Conservation (phyloP, 73 alveolate genomes). For the Tetrahymena thermophila region DNA sequence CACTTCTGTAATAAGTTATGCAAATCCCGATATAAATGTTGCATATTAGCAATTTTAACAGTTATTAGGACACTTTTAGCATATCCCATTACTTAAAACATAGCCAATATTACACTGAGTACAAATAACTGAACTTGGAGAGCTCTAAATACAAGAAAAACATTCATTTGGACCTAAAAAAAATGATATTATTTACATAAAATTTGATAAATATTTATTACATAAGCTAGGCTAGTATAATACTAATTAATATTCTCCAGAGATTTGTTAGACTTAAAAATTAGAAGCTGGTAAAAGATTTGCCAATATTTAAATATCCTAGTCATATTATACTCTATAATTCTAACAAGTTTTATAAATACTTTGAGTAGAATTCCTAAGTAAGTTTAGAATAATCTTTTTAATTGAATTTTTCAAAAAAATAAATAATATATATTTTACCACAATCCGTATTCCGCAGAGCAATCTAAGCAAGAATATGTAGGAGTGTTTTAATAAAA, state of each 20-base stretch:
- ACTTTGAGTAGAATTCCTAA: not conserved
- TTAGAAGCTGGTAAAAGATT: not conserved
- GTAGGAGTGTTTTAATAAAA: not conserved
- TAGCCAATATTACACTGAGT: not conserved
- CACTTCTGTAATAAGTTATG: not conserved
- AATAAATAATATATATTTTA: not conserved
- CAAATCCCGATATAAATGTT: not conserved
- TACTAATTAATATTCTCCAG: too few relatives aligned
- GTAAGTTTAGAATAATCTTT: not conserved
- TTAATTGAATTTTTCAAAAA: not conserved
- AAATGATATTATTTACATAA: too few relatives aligned
- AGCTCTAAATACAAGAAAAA: not conserved
- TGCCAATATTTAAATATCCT: too few relatives aligned
- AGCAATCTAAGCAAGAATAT: not conserved
- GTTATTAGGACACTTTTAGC: not conserved
- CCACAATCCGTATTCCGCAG: not conserved
- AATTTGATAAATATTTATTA: too few relatives aligned
- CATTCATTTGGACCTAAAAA: not conserved
- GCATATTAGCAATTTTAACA: not conserved
- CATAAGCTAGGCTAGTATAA: too few relatives aligned
- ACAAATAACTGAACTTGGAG: not conserved
- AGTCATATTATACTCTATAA: not conserved
- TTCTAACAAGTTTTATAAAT: not conserved
- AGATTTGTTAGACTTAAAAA: not conserved
- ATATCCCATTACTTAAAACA: not conserved